Percentiles rank a stretch among this genome's conserved stretches.
Evolutionary conservation across 2,329 filamentous ascomycete species (phyloP).

Genomic region (Ambrosiella xylebori): DNA sequence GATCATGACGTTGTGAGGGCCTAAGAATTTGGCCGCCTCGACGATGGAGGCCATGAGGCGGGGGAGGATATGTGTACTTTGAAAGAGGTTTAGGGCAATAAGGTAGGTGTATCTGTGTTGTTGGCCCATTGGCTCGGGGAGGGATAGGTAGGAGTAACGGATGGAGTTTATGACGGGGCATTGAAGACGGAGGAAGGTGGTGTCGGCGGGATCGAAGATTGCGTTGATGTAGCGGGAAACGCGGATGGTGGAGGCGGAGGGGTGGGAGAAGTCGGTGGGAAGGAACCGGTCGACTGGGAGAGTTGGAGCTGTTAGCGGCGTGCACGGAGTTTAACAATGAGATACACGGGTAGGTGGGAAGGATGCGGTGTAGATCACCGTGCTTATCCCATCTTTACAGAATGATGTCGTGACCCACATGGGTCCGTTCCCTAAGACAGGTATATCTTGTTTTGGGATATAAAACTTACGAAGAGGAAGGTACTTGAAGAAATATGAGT

Average conservation of each 20-base stretch:
- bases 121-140: background rate
- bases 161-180: slow-evolving; percentile 17
- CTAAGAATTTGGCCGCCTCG: slow-evolving; percentile 31
- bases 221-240: slow-evolving; percentile 18
- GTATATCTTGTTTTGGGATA: background rate
- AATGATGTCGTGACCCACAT: background rate
- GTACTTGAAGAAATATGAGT: background rate
- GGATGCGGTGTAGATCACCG: no score
- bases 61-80: slow-evolving; percentile 28
- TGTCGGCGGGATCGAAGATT: slow-evolving; percentile 18
- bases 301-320: background rate
- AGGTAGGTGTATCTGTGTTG: slow-evolving; percentile 23
- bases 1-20: slow-evolving; percentile 31
- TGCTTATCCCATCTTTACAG: no score
- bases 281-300: slow-evolving; percentile 1
- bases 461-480: background rate
- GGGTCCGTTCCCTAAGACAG: background rate
- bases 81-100: slow-evolving; percentile 35
- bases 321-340: background rate
- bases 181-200: slow-evolving; percentile 15
- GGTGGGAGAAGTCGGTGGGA: background rate
- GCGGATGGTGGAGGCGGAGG: background rate
- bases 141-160: slow-evolving; percentile 15
- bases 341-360: background rate
- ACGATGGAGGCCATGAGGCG: slow-evolving; percentile 34